Conservation (phyloP, 2,329 filamentous ascomycete species). For the Sclerotinia nivalis region DNA sequence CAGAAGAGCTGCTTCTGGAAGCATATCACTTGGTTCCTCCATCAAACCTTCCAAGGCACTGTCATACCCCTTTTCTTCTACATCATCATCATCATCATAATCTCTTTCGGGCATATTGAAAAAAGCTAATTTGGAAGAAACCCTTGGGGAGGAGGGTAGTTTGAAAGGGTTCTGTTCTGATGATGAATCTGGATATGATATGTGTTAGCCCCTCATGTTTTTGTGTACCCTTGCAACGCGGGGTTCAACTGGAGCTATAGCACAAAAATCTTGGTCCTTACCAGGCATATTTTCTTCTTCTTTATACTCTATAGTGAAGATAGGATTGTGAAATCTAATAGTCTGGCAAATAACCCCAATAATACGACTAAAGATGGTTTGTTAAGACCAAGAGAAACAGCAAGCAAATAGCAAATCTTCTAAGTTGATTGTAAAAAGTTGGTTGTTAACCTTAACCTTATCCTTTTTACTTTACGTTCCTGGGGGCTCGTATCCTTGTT, state of each 20-base stretch:
- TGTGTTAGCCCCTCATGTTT: constrained; percentile 20
- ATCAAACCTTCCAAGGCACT: constrained; percentile 29
- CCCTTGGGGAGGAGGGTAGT: constrained; percentile 4
- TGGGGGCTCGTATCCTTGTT: neutral
- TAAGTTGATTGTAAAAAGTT: neutral
- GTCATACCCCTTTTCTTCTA: neutral
- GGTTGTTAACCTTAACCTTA: constrained; percentile 8
- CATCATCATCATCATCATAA: constrained; percentile 3
- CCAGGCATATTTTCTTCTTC: constrained; percentile 11
- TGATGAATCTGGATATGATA: constrained; percentile 16
- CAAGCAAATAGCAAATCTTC: neutral
- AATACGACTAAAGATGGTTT: neutral
- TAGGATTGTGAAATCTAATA: neutral
- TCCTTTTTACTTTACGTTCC: neutral
- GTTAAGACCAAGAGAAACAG: neutral
- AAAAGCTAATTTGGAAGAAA: constrained; percentile 5
- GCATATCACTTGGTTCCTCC: constrained; percentile 33
- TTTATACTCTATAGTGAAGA: neutral
- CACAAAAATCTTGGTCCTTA: neutral
- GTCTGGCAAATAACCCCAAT: neutral
- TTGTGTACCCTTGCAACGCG: constrained; percentile 22
- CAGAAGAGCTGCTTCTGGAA: constrained; percentile 37
- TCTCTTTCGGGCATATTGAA: constrained; percentile 9
- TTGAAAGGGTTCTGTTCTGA: constrained; percentile 1
- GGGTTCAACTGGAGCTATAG: constrained; percentile 1